Percentiles rank a stretch among this genome's conserved stretches.
Conservation (phyloP, 2,329 filamentous ascomycete genomes). For the Pestalotiopsis sp. region DNA sequence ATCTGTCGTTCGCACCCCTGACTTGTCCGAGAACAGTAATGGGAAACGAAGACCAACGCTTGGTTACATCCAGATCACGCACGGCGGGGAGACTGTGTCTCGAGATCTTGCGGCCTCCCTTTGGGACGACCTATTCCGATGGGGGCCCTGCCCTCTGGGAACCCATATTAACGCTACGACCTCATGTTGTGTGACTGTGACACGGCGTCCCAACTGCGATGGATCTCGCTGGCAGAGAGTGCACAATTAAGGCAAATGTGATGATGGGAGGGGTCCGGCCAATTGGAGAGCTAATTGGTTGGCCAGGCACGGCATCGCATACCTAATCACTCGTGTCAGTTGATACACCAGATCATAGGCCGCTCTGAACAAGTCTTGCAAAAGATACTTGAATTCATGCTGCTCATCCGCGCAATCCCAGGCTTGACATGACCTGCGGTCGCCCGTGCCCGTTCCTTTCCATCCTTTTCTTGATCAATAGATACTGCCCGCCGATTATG, state of each 20-base stretch:
- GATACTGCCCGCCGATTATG: no score
- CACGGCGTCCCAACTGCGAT: neutral
- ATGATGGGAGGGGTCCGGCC: neutral
- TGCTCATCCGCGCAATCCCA: neutral
- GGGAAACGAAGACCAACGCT: slow-evolving; percentile 31
- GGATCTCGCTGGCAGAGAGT: neutral
- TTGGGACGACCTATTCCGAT: slow-evolving; percentile 14
- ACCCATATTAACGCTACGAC: slow-evolving; percentile 24
- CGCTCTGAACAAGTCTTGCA: neutral
- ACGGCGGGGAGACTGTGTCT: slow-evolving; percentile 24
- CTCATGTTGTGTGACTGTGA: slow-evolving; percentile 26
- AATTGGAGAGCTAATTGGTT: slow-evolving; percentile 4
- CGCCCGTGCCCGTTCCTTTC: neutral
- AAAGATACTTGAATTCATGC: neutral
- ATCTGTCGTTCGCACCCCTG: slow-evolving; percentile 8
- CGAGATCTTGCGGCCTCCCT: slow-evolving; percentile 33
- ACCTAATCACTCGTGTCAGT: neutral
- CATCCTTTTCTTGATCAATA: neutral
- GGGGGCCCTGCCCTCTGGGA: slow-evolving; percentile 28
- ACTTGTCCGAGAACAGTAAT: slow-evolving; percentile 32
- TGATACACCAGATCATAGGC: neutral
- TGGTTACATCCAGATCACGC: slow-evolving; percentile 34
- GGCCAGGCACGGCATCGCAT: neutral
- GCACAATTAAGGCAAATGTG: neutral
- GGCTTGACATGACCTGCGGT: neutral